phyloP scores from a whole-genome alignment of 2,329 filamentous ascomycete species.

The Aspergillus pseudotamarii region DNA sequence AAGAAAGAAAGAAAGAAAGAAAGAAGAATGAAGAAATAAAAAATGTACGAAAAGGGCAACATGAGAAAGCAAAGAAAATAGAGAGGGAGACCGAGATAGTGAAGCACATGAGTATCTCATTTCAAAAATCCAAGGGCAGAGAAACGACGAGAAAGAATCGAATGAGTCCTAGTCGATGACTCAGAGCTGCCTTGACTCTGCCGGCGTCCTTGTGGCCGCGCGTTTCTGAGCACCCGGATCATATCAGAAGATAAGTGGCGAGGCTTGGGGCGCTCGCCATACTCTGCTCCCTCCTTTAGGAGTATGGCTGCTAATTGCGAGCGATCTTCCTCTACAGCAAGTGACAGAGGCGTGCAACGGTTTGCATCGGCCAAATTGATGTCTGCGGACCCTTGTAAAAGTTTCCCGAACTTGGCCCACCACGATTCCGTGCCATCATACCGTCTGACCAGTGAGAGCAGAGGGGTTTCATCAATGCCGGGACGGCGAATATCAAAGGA shows the following conservation, averaged over 20 bases:
- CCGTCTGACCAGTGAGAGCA: conserved; percentile 5
- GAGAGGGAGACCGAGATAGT: not conserved
- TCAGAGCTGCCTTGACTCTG: not conserved
- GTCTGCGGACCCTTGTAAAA: conserved; percentile 1
- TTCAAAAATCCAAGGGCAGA: not conserved
- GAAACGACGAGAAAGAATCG: not conserved
- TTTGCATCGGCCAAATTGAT: conserved; percentile 1
- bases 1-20: not conserved
- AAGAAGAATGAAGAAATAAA: too few species aligned
- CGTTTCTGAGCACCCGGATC: not conserved
- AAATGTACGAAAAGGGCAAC: not conserved
- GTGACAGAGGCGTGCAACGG: not conserved
- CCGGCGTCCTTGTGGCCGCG: not conserved
- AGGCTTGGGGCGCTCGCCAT: not conserved
- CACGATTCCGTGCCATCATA: not conserved
- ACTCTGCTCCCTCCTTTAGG: not conserved
- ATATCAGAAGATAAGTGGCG: not conserved
- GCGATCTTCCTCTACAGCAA: not conserved
- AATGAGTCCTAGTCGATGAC: not conserved
- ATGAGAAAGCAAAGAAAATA: not conserved
- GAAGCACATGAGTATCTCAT: not conserved
- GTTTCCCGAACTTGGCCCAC: not conserved
- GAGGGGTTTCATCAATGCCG: conserved; percentile 1
- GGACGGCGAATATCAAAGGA: conserved; percentile 2
- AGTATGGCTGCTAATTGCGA: not conserved